Conservation (phyloP, 1,284 basidiomycete genomes). For the Papiliotrema nemorosa region DNA sequence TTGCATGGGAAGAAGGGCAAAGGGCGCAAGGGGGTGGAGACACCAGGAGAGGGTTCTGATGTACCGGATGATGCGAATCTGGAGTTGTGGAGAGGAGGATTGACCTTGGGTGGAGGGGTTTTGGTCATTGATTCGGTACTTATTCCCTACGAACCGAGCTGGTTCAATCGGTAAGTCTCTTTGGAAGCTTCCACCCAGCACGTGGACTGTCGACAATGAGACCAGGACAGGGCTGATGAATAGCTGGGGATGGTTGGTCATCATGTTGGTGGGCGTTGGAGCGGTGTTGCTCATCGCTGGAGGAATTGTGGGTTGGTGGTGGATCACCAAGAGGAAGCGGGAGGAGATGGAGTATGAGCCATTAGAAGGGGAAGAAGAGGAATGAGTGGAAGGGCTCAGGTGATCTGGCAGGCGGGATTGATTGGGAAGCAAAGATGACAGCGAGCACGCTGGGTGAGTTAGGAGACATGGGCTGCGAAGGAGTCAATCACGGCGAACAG, state of each 20-base stretch:
- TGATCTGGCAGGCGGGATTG: too few relatives aligned
- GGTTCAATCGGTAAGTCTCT: constrained; percentile 54
- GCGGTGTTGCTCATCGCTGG: constrained; percentile 59
- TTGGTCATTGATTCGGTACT: constrained; percentile 81
- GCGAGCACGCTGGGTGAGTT: too few relatives aligned
- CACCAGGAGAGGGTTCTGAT: constrained; percentile 8
- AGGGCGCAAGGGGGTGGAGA: background rate
- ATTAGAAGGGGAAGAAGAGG: constrained; percentile 61
- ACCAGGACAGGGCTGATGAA: background rate
- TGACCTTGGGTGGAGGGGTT: constrained; percentile 67
- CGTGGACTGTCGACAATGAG: too few relatives aligned
- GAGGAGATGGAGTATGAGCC: constrained; percentile 79
- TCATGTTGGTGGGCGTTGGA: constrained; percentile 54
- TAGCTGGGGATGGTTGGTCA: constrained; percentile 42
- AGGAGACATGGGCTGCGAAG: too few relatives aligned
- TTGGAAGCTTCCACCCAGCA: too few relatives aligned
- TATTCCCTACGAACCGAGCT: constrained; percentile 77
- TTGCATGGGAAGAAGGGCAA: background rate
- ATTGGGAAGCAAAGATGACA: too few relatives aligned
- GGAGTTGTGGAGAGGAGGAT: constrained; percentile 38
- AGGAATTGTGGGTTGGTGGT: constrained; percentile 67
- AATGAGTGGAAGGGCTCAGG: too few relatives aligned
- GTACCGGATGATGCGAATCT: constrained; percentile 6
- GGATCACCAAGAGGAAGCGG: constrained; percentile 67
- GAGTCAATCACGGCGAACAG: too few relatives aligned